Conservation (phyloP, 352 stramenopile species). For the Phytopythium kandeliae region DNA sequence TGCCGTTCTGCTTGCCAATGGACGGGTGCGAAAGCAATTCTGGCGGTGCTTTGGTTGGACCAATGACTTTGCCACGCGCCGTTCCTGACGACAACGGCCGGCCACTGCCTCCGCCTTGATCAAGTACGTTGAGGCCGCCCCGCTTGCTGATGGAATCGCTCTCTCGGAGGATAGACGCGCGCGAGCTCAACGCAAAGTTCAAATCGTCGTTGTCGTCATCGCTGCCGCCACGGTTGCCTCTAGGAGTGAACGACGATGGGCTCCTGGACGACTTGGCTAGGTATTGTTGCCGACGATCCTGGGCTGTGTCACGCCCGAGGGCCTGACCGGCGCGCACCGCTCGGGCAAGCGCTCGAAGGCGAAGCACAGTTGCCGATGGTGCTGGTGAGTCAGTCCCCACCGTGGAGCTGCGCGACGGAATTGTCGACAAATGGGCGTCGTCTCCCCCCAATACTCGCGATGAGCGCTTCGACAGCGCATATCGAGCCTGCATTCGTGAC, state of each 20-base stretch:
- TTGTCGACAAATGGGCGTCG: background rate
- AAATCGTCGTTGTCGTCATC: constrained; percentile 1
- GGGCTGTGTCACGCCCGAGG: constrained; percentile 19
- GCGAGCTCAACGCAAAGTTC: constrained; percentile 2
- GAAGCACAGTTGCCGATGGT: constrained; percentile 32
- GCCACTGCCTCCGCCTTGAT: background rate
- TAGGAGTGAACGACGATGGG: background rate
- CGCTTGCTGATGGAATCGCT: background rate
- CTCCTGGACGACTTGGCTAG: constrained; percentile 1
- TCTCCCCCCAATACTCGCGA: background rate
- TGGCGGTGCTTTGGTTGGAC: background rate
- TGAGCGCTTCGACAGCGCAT: constrained; percentile 7
- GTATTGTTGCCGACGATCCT: constrained; percentile 1
- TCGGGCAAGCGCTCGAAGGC: constrained; percentile 39
- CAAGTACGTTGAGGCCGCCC: background rate
- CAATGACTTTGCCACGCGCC: background rate
- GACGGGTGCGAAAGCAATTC: background rate
- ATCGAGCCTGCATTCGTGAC: constrained; percentile 10
- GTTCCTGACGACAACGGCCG: background rate
- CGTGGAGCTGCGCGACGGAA: constrained; percentile 9
- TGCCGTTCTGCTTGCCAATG: background rate
- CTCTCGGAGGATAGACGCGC: background rate
- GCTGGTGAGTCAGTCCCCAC: constrained; percentile 13
- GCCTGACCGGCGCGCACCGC: constrained; percentile 48
- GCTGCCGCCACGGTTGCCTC: background rate